Base-by-base conservation (phyloP, 257 asterid species). In the Solanum chilense region DNA sequence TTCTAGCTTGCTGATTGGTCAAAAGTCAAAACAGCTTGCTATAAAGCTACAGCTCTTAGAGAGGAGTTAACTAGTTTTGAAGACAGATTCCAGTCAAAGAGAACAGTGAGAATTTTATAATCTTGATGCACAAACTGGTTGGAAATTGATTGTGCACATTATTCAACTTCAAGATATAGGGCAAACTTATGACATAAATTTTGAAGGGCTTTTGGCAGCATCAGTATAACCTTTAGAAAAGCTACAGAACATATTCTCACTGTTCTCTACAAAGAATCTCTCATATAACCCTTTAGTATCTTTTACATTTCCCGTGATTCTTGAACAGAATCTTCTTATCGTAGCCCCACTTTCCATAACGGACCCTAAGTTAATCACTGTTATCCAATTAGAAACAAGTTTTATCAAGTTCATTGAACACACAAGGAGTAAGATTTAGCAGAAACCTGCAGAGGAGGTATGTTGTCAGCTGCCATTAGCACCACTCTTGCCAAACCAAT, bases 381-480 rank as follows among this genome's bases (percentile, higher is more conserved):
- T 29, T 20, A n/a, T 18, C 78, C 87, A 84, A 84, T 84, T 45
- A 66, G 64, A 41, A 33, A 71, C 35, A 71, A 70, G 3, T 31
- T 42, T 44, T 12, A 45, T 18, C 13, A 27, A 21, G 73, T 49
- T 41, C 45, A 71, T 47, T 35, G 3, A 70, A 71, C 85, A 84
- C 42, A 5, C 68, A 49, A 69, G 76, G 49, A 42, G 29, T 35
- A 45, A 75, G 87, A 85, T 47, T 44, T 13, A 80, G 69, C 31
- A 82, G 39, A 15, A 42, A 95, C 99, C 98, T 94, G 93, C 8
- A 95, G 87, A 12, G 99, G 99, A 0, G 98, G 97, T 16, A 94
- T 96, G 77, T 95, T 96, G 75, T 96, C 98, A 1, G 98, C 98
- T 12, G 98, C 98, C 86, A 95, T 85, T 21, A 96, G 92, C 85